Evolutionary conservation across 129 eudicot genomes (phyloP).

Genomic region (Rutidosis leptorrhynchoides): DNA sequence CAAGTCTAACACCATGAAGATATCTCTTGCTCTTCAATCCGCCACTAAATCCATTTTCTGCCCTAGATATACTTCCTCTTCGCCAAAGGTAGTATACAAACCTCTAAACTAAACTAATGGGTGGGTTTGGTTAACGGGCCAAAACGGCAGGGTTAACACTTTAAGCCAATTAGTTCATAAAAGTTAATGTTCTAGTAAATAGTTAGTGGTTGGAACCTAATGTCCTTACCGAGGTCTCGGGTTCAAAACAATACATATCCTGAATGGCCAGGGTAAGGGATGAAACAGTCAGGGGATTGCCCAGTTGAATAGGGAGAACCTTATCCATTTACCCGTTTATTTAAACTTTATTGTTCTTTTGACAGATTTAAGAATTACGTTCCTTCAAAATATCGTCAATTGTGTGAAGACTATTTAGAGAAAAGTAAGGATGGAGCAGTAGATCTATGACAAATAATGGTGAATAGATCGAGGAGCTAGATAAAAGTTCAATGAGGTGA

Average conservation of each 20-base stretch:
- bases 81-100: constrained; percentile 69
- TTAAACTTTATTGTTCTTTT: constrained; percentile 10
- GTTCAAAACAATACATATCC: too few species aligned
- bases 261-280: too few species aligned
- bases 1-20: constrained; percentile 75
- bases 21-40: constrained; percentile 57
- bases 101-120: constrained; percentile 4
- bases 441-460: constrained; percentile 39
- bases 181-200: background rate
- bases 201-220: background rate
- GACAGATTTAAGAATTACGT: constrained; percentile 69
- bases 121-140: background rate
- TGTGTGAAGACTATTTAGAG: constrained; percentile 48
- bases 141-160: background rate
- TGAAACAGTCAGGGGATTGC: too few species aligned
- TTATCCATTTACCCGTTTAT: too few species aligned
- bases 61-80: constrained; percentile 76
- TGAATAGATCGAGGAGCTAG: too few species aligned
- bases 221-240: too few species aligned
- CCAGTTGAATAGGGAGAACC: too few species aligned
- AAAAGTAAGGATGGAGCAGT: constrained; percentile 14
- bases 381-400: constrained; percentile 58
- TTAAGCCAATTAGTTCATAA: background rate
- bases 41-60: constrained; percentile 61
- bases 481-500: too few species aligned